Evolutionary conservation across 2,329 filamentous ascomycete genomes (phyloP).

Genomic region (Macrophomina tecta): DNA sequence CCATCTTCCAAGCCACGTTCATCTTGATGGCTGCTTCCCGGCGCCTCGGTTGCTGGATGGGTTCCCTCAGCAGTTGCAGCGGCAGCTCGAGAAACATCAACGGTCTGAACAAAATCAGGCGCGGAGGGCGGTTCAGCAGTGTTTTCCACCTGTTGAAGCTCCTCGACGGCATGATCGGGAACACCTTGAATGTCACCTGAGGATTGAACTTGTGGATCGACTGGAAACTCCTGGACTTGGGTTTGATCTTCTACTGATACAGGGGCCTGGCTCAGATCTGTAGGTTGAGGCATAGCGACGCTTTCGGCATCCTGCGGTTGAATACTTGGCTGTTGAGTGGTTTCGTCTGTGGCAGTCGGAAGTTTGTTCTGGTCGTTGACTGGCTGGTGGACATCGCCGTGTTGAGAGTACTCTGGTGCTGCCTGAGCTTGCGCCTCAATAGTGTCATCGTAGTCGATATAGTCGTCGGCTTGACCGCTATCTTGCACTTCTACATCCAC

Average conservation of each 20-base stretch:
- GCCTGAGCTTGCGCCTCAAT: conserved; percentile 6
- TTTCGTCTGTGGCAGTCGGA: not conserved
- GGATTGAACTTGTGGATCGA: not conserved
- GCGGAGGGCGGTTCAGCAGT: not conserved
- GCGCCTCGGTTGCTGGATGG: not conserved
- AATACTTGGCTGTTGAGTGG: not conserved
- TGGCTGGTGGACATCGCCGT: not conserved
- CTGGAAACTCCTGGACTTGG: not conserved
- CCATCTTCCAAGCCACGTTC: not conserved
- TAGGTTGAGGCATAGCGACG: not conserved
- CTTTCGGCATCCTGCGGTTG: not conserved
- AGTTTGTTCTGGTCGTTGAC: not conserved
- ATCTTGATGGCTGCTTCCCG: conserved; percentile 5
- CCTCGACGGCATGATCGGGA: not conserved
- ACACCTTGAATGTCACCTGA: not conserved
- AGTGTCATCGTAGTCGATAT: conserved; percentile 27
- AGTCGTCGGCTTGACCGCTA: conserved; percentile 31
- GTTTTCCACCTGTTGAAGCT: not conserved
- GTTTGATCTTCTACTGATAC: conserved; percentile 1
- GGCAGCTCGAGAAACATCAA: not conserved
- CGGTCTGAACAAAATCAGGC: not conserved
- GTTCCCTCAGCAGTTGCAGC: not conserved
- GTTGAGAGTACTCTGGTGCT: not conserved
- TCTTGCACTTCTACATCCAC: conserved; percentile 31
- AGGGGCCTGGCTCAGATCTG: not conserved